Base-by-base conservation (phyloP, 2,329 filamentous ascomycete species). In the Phoma sp. region DNA sequence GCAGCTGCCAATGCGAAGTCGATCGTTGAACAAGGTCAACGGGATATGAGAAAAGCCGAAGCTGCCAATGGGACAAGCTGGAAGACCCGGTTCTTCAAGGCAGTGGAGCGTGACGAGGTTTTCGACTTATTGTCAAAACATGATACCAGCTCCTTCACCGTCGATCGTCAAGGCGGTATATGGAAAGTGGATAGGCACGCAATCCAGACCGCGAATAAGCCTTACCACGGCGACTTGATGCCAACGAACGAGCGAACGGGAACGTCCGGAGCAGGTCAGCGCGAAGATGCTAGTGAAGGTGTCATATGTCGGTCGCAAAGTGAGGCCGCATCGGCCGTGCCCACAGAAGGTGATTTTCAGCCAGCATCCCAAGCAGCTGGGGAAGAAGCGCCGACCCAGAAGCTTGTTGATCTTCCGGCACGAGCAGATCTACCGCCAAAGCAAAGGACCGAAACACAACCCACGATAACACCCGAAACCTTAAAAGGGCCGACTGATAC, bases 61-160 rank as follows among this genome's bases (percentile, higher is more conserved):
- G 64, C 73, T 43, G 67, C 64, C 2, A 60, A 62, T 25, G 76
- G 76, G 20, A 65, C 70, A 40, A 56, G 61, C 4, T 81, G 78
- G 75, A 49, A 72, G 45, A 60, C 64, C 12, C 42, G 78, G 12
- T 81, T 80, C 60, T 80, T 80, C 59, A 64, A 63, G 14, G 66
- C 64, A 42, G 69, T 72, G 10, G 51, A 63, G 0, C 49, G 56
- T 3, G 72, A 74, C 40, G 47, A 59, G 1, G 17, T 68, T 2
- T 73, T 73, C 33, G 62, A 71, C 7, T 61, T 49, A 26, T 38
- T 74, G 5, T 65, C 61, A 2, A 43, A 50, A 3, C 48, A 59
- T 6, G 60, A 67, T 30, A 56, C 54, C n/a, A 54, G 54, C 2
- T 61, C 53, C 0, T 73, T 65, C 37, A 63, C 59, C 6, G 50